phyloP scores from a whole-genome alignment of 1,284 basidiomycete species.

The Tylopilus sp. region DNA sequence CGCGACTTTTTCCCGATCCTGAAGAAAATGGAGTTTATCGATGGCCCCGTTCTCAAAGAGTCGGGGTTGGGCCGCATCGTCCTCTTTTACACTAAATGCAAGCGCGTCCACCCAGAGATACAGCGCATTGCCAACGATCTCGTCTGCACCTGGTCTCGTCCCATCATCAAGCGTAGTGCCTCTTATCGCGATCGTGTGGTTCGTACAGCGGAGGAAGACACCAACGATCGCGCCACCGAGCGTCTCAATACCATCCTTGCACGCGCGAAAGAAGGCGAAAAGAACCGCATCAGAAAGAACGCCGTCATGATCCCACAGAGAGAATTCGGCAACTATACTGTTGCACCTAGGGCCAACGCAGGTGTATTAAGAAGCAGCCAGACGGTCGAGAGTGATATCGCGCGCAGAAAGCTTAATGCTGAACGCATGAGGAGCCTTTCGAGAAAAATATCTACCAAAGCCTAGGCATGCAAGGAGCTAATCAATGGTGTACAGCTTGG shows the following conservation, averaged over 20 bases:
- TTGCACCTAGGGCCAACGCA: constrained; percentile 60
- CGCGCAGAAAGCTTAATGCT: constrained; percentile 65
- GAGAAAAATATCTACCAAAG: constrained; percentile 41
- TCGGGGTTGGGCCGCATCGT: constrained; percentile 89
- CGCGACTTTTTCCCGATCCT: constrained; percentile 86
- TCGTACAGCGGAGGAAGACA: constrained; percentile 45
- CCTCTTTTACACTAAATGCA: constrained; percentile 94
- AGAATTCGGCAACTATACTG: constrained; percentile 66
- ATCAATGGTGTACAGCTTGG: neutral
- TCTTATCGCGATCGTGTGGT: constrained; percentile 76
- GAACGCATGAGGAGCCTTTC: constrained; percentile 63
- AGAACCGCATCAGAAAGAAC: constrained; percentile 64
- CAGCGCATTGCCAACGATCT: constrained; percentile 80
- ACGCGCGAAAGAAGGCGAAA: constrained; percentile 63
- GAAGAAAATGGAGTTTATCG: constrained; percentile 87
- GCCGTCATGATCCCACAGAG: constrained; percentile 74
- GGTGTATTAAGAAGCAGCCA: constrained; percentile 44
- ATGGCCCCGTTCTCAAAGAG: constrained; percentile 88
- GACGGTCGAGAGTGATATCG: constrained; percentile 63
- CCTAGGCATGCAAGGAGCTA: constrained; percentile 6
- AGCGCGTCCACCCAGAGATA: constrained; percentile 82
- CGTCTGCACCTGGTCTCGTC: constrained; percentile 87
- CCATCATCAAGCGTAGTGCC: constrained; percentile 88
- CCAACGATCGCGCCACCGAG: constrained; percentile 42
- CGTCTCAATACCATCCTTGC: constrained; percentile 69